Percentiles rank a stretch among this genome's conserved stretches.
Evolutionary conservation across 495 filamentous ascomycete genomes (phyloP).

Genomic region (Talaromyces trachyspermus): DNA sequence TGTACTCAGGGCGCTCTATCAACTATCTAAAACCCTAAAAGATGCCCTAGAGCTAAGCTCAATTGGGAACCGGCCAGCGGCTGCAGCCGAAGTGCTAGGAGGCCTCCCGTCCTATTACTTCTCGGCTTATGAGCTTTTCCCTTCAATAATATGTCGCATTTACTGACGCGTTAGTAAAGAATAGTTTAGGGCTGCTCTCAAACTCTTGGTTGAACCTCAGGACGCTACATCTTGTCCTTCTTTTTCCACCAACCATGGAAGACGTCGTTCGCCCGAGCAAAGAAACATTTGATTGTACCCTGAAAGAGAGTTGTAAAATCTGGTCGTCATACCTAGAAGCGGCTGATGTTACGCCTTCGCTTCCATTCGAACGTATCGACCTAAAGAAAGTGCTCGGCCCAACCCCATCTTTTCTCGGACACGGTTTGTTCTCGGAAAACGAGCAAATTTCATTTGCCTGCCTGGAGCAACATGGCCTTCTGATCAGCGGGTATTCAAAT

Average conservation of each 20-base stretch:
- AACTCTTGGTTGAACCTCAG: too few relatives aligned
- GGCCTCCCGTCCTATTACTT: too few relatives aligned
- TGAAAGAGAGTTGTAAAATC: constrained; percentile 16
- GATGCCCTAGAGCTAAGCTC: too few relatives aligned
- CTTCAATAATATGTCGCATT: too few relatives aligned
- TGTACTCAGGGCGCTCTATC: too few relatives aligned
- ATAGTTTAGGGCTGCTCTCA: too few relatives aligned
- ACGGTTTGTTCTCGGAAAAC: constrained; percentile 7
- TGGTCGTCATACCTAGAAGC: constrained; percentile 16
- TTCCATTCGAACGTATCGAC: constrained; percentile 14
- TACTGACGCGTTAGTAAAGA: too few relatives aligned
- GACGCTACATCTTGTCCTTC: too few relatives aligned
- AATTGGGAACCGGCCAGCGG: too few relatives aligned
- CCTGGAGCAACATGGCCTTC: constrained; percentile 13
- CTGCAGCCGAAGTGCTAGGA: too few relatives aligned
- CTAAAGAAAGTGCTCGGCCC: constrained; percentile 11
- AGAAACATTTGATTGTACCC: constrained; percentile 12
- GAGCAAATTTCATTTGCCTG: constrained; percentile 14
- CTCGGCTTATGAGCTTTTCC: too few relatives aligned
- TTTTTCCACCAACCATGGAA: constrained; percentile 10
- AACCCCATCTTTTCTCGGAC: constrained; percentile 19
- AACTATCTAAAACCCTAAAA: too few relatives aligned
- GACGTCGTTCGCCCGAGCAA: constrained; percentile 18
- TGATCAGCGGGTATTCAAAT: constrained; percentile 16
- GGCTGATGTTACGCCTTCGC: constrained; percentile 1